Evolutionary conservation across 495 filamentous ascomycete genomes (phyloP), one percentile per base, ranked within the genome.

Genomic region (Penicillium coprophilum): DNA sequence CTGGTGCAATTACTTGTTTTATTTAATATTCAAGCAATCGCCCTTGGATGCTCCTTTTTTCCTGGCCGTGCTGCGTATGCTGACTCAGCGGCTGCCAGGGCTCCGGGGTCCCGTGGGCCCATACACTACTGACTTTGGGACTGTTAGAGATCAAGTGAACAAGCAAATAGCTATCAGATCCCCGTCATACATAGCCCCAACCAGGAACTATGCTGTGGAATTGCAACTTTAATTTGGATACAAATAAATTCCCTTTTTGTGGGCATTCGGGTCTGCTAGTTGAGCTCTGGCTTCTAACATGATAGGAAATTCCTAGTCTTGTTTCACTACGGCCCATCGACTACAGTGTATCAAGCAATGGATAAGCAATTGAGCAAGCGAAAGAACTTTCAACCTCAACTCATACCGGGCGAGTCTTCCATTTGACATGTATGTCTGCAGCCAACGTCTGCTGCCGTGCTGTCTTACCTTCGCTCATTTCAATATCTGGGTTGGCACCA

Each of bases 51-150:
- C 13, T 23, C 41, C 32, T 44, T 53, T 49, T 59, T 58, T 58
- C 34, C 30, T 52, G 41, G 46, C 32, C 55, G 57, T 49, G 40
- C 55, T 50, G 38, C 27, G 39, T 20, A 17, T 21, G 58, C 56
- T 61, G 58, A 61, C 54, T 61, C 58, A 61, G 53, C 58, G 24
- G 47, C 31, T 20, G 32, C 32, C 32, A 13, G 32, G 4, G 13
- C 32, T n/a, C n/a, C n/a, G n/a, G n/a, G n/a, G n/a, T n/a, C n/a
- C n/a, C n/a, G n/a, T n/a, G n/a, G n/a, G n/a, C n/a, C n/a, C n/a
- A n/a, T n/a, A n/a, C n/a, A n/a, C n/a, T n/a, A n/a, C n/a, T n/a
- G n/a, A n/a, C n/a, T n/a, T n/a, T n/a, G n/a, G n/a, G n/a, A n/a
- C n/a, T n/a, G n/a, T n/a, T n/a, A n/a, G n/a, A n/a, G n/a, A 27